Base-by-base conservation (phyloP, 352 stramenopile genomes). In the Pythium aphanidermatum region DNA sequence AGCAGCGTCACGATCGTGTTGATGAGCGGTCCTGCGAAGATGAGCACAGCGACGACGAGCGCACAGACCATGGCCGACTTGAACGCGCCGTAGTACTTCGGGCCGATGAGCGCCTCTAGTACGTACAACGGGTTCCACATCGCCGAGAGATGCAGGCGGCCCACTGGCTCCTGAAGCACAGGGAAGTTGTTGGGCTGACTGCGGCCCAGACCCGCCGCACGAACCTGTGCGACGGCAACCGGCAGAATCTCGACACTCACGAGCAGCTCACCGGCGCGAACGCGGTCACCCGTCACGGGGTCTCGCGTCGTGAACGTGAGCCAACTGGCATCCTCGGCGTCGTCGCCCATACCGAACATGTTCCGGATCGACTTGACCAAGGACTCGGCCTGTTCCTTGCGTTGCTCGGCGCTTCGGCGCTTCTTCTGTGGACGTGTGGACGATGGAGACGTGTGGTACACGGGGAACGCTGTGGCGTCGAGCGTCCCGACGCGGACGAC, bases 51-150 rank as follows among this genome's bases (percentile, higher is more conserved):
- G 25, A 86, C 30, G 29, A 86, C 64, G 5, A 80, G 25, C 13
- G 64, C 63, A 52, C 71, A 87, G 2, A 84, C 35, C 28, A 88
- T 51, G 37, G 75, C 79, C 0, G 71, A 88, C 10, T 72, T 69
- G 27, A 89, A 89, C 20, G 65, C 63, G 41, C 63, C 63, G 43
- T 85, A 88, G 58, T 77, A 81, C 58, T 82, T 83, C 11, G 77
- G 73, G 0, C 81, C 81, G 58, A 92, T 74, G 37, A 89, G 43
- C 11, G 75, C 75, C 46, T 92, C 68, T 20, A 92, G 45, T 40
- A 92, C 78, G 49, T 86, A 77, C 30, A 84, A 65, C 23, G 81
- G 81, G 51, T 92, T 92, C 73, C 77, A 89, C 72, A 92, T 86
- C 3, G 75, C 75, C 19, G 68, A 83, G 10, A 92, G 58, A 19